A percentile compares a stretch with the other conserved stretches of the same genome.
Evolutionary conservation across 2,329 filamentous ascomycete genomes (phyloP).

Genomic region (Diaporthe destruens): DNA sequence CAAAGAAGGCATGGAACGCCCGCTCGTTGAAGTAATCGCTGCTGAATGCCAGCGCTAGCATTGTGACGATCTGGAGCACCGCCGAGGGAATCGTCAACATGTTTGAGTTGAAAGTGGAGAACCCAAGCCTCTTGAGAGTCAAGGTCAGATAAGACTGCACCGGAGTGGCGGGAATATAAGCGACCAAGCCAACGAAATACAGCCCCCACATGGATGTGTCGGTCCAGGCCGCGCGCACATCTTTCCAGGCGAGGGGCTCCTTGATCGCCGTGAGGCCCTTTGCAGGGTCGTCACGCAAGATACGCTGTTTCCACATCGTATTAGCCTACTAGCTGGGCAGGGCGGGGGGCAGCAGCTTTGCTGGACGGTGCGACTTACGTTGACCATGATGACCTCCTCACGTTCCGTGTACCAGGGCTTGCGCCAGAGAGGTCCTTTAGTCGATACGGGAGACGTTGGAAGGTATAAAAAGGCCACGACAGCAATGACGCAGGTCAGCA

Average conservation of each 20-base stretch:
- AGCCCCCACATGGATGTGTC: constrained; percentile 64
- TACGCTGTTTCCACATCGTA: constrained; percentile 50
- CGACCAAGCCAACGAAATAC: constrained; percentile 62
- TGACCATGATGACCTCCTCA: constrained; percentile 79
- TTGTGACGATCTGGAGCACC: constrained; percentile 67
- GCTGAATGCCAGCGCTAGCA: constrained; percentile 65
- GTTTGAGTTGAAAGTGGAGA: constrained; percentile 71
- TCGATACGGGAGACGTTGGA: constrained; percentile 74
- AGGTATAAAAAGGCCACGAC: constrained; percentile 67
- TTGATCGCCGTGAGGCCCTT: constrained; percentile 63
- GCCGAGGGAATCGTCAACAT: constrained; percentile 72
- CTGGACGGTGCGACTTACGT: constrained; percentile 49
- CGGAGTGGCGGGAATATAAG: constrained; percentile 63
- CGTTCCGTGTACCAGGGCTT: constrained; percentile 75
- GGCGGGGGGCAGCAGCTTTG: background rate
- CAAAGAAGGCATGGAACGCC: constrained; percentile 64
- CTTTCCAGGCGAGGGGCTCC: constrained; percentile 56
- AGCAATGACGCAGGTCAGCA: constrained; percentile 66
- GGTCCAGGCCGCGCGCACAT: constrained; percentile 59
- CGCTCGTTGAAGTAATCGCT: constrained; percentile 68
- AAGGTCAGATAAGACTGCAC: constrained; percentile 66
- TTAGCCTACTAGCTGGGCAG: constrained; percentile 22
- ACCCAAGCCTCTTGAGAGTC: constrained; percentile 68
- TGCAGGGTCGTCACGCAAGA: constrained; percentile 66
- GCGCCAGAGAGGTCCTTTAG: constrained; percentile 70